These are phyloP conservation scores for Euptelea pleiosperma DNA, from an alignment of 164 flowering plant species.

Conservation along the genomic window DNA sequence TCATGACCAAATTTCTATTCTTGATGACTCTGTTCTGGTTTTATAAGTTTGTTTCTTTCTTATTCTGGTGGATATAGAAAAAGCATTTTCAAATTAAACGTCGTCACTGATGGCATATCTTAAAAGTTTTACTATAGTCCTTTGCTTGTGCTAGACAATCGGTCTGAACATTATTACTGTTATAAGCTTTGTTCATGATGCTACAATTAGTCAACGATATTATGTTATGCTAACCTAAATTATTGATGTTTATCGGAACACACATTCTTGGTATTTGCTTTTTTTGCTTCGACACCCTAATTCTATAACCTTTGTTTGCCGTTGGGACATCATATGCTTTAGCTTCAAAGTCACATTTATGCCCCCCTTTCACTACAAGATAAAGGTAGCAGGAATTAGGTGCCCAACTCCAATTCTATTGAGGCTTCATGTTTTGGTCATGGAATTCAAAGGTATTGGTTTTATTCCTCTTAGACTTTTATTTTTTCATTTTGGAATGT, in stretches of 20 bases:
- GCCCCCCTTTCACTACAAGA: too few species aligned
- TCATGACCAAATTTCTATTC: too few species aligned
- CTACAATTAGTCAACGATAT: constrained; percentile 10
- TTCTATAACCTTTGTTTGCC: not conserved
- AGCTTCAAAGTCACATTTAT: too few species aligned
- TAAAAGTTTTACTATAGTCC: too few species aligned
- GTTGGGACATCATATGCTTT: too few species aligned
- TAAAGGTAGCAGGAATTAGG: constrained; percentile 87
- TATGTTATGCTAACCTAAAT: too few species aligned
- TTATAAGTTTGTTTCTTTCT: too few species aligned
- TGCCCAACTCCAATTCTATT: constrained; percentile 75
- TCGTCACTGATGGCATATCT: too few species aligned
- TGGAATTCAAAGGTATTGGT: constrained; percentile 89
- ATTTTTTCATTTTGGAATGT: not conserved
- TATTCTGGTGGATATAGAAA: too few species aligned
- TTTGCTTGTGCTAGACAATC: constrained; percentile 99
- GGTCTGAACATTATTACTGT: constrained; percentile 38
- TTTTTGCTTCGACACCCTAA: not conserved
- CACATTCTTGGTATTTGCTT: constrained; percentile 1
- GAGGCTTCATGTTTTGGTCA: constrained; percentile 92
- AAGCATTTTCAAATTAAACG: too few species aligned
- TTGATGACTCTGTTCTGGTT: too few species aligned
- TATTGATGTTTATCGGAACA: too few species aligned
- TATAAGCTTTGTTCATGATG: constrained; percentile 16
- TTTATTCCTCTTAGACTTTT: not conserved